Conservation (phyloP, 176 grass and related monocot genomes). For the Bothriochloa decipiens region DNA sequence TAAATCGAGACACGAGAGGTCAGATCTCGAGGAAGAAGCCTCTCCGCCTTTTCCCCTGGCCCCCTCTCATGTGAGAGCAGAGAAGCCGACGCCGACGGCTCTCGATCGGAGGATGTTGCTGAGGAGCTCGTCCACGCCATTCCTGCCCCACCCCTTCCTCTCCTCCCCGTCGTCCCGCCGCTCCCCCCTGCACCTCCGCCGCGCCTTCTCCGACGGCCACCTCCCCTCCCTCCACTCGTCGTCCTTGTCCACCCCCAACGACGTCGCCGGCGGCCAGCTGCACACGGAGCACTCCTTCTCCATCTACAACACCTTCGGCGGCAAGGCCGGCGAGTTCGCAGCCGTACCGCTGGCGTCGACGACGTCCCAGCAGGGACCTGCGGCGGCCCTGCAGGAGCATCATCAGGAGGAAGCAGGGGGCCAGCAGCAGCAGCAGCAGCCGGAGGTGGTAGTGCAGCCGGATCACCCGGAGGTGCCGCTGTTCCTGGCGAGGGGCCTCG, state of each 20-base stretch:
- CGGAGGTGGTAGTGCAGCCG: not conserved
- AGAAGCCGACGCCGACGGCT: not conserved
- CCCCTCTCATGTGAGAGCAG: not conserved
- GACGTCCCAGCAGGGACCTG: not conserved
- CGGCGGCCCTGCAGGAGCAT: not conserved
- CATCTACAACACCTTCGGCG: slow-evolving; percentile 48
- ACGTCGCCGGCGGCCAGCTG: slow-evolving; percentile 27
- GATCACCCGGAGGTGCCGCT: slow-evolving; percentile 57
- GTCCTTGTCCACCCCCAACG: not conserved
- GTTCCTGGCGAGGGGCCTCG: slow-evolving; percentile 87
- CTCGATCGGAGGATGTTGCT: slow-evolving; percentile 37
- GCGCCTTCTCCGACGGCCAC: slow-evolving; percentile 65
- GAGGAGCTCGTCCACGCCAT: slow-evolving; percentile 61
- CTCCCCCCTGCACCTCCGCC: slow-evolving; percentile 44
- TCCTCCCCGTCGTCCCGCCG: not conserved
- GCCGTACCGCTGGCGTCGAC: not conserved
- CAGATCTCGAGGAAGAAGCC: slow-evolving; percentile 30
- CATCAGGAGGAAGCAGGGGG: not conserved
- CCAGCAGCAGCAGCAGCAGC: not conserved
- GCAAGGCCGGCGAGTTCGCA: not conserved
- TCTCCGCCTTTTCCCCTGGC: not conserved
- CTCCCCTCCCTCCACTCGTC: slow-evolving; percentile 49
- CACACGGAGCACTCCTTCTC: slow-evolving; percentile 71
- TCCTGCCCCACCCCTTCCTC: slow-evolving; percentile 41
- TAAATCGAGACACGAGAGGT: slow-evolving; percentile 20